Evolutionary conservation across 495 filamentous ascomycete genomes (phyloP), one percentile per base, ranked within the genome.

Genomic region (Podospora appendiculata): DNA sequence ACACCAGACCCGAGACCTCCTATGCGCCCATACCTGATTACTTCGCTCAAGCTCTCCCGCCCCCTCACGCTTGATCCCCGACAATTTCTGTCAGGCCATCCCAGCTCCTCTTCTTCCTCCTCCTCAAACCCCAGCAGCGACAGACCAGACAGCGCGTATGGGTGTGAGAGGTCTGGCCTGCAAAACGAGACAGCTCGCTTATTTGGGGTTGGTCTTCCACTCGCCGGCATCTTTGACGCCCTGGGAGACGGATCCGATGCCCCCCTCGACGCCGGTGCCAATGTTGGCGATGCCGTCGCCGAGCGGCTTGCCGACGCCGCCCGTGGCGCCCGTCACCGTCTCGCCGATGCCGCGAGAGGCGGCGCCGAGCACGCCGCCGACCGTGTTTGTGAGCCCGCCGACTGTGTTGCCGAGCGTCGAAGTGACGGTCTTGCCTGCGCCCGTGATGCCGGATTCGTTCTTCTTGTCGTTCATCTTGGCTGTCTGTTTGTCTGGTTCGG

Each of bases 201-300:
- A 14, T 41, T 12, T 55, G 41, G 39, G 13, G 48, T 40, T 53
- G 55, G 74, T 79, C 72, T 78, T 82, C 75, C 83, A 83, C 67
- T 87, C 70, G 4, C 85, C 84, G 32, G 85, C 83, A 62, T 85
- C 73, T 71, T 88, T 84, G 38, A 85, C 76, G 0, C 84, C 83
- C 64, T 79, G 74, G 10, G 80, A 77, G 35, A 86, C 74, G 34
- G 59, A 63, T 14, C 73, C 73, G 16, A 76, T 72, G 4, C 78
- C 84, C 47, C 78, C 68, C 64, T 88, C 80, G 12, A 87, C 57
- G 1, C 83, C 82, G 1, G 73, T 79, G 5, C 77, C 80, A 16
- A 82, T 61, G 60, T 74, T 81, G 10, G 79, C 75, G 41, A 90
- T 54, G 0, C 78, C 84, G 60, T 88, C 79, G 0, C 85, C 85